Evolutionary conservation across 129 eudicot species (phyloP).

Genomic region (Tagetes patula): DNA sequence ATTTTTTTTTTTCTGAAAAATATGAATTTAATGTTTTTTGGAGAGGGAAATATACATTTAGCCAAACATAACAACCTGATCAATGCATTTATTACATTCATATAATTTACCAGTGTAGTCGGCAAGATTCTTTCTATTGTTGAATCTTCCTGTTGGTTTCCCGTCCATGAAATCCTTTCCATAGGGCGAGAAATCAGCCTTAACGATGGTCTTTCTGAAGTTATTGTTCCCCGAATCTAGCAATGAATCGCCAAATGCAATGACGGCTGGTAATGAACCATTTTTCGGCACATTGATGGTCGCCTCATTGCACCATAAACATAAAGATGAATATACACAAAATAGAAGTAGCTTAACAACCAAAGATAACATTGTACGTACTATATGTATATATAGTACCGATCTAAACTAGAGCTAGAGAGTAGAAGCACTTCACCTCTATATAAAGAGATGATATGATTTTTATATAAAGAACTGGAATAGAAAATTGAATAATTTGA

Average conservation of each 20-base stretch:
- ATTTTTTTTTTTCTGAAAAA: no score
- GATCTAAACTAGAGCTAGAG: not conserved
- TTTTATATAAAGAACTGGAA: no score
- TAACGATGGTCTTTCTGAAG: conserved; percentile 25
- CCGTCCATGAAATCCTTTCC: conserved; percentile 61
- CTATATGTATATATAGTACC: not conserved
- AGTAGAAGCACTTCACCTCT: not conserved
- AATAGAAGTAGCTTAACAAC: not conserved
- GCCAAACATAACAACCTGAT: no score
- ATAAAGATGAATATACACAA: not conserved
- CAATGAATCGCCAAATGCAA: conserved; percentile 63
- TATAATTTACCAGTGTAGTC: conserved; percentile 40
- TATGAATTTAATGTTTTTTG: no score
- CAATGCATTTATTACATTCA: no score
- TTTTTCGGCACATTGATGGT: conserved; percentile 31
- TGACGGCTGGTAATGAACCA: conserved; percentile 39
- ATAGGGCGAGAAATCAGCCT: conserved; percentile 60
- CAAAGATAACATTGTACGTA: not conserved
- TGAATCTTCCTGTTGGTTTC: conserved; percentile 63
- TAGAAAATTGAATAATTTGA: no score
- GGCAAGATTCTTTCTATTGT: conserved; percentile 50
- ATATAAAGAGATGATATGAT: no score
- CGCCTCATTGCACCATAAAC: conserved; percentile 12
- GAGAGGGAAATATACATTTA: no score
- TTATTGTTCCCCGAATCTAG: conserved; percentile 66